phyloP scores from a whole-genome alignment of 116 monocot species.

The Cymodocea nodosa region DNA sequence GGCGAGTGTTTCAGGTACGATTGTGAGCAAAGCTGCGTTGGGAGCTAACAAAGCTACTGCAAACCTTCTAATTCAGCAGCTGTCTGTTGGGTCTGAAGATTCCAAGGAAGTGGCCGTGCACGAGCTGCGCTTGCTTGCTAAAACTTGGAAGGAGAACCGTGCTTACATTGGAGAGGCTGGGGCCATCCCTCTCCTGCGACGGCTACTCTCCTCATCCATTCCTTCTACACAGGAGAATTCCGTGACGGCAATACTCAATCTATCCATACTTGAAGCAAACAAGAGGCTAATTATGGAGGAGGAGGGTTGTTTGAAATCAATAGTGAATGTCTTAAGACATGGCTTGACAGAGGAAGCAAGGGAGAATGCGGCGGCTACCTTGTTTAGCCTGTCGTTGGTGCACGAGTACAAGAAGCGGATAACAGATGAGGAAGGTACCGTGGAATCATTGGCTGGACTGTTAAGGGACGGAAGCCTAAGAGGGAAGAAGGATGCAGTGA shows the following conservation, averaged over 20 bases:
- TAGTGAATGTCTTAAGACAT: slow-evolving; percentile 45
- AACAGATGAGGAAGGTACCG: slow-evolving; percentile 30
- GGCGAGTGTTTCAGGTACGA: slow-evolving; percentile 13
- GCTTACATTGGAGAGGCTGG: slow-evolving; percentile 55
- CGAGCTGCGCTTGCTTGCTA: slow-evolving; percentile 72
- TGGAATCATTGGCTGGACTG: slow-evolving; percentile 35
- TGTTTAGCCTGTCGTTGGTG: slow-evolving; percentile 67
- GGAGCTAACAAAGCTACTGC: slow-evolving; percentile 45
- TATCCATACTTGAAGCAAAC: slow-evolving; percentile 56
- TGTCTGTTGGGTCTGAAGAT: slow-evolving; percentile 24
- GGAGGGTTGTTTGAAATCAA: slow-evolving; percentile 43
- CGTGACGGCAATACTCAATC: slow-evolving; percentile 58
- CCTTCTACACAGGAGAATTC: slow-evolving; percentile 52
- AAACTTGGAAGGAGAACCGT: slow-evolving; percentile 64
- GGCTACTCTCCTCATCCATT: slow-evolving; percentile 27
- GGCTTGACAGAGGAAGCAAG: slow-evolving; percentile 54
- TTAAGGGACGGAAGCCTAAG: slow-evolving; percentile 39
- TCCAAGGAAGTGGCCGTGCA: slow-evolving; percentile 35
- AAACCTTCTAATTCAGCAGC: slow-evolving; percentile 31
- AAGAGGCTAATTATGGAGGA: slow-evolving; percentile 56
- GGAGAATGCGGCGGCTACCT: slow-evolving; percentile 75
- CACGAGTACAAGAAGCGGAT: slow-evolving; percentile 70
- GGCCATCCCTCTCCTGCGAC: slow-evolving; percentile 39
- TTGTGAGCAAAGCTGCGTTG: slow-evolving; percentile 31
- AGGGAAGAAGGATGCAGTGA: slow-evolving; percentile 75